Percentiles rank a stretch among this genome's conserved stretches.
phyloP scores from a whole-genome alignment of 2,329 filamentous ascomycete species.

The Curvularia hawaiiensis region DNA sequence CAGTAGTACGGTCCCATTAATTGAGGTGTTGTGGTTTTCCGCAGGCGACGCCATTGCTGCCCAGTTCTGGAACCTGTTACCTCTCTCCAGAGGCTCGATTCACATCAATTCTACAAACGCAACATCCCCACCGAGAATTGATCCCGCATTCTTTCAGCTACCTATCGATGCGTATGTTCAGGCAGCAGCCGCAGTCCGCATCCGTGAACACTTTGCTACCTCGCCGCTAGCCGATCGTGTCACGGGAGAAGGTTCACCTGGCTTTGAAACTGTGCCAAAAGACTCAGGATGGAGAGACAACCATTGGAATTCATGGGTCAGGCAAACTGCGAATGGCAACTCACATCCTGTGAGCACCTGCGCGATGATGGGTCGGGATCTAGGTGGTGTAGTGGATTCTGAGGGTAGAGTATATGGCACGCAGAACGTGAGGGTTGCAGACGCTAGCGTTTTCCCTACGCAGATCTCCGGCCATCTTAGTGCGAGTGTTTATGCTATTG shows the following conservation, averaged over 20 bases:
- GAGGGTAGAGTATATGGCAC: constrained; percentile 43
- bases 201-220: constrained; percentile 38
- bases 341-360: constrained; percentile 43
- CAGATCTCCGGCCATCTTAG: constrained; percentile 45
- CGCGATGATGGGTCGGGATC: constrained; percentile 41
- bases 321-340: constrained; percentile 28
- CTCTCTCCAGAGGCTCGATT: constrained; percentile 44
- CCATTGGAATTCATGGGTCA: constrained; percentile 34
- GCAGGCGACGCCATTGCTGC: constrained; percentile 37
- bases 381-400: constrained; percentile 44
- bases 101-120: constrained; percentile 41
- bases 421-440: constrained; percentile 43
- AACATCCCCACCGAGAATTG: constrained; percentile 45
- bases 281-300: constrained; percentile 22
- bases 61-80: constrained; percentile 49
- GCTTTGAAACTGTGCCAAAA: constrained; percentile 27
- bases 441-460: constrained; percentile 45
- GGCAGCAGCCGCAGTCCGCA: constrained; percentile 39
- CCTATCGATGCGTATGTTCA: constrained; percentile 47
- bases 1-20: constrained; percentile 50
- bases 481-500: constrained; percentile 46
- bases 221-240: constrained; percentile 31
- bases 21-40: constrained; percentile 54
- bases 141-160: constrained; percentile 52
- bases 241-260: constrained; percentile 27